phyloP scores from a whole-genome alignment of 2,329 filamentous ascomycete species.

The Trichoderma atroviride region DNA sequence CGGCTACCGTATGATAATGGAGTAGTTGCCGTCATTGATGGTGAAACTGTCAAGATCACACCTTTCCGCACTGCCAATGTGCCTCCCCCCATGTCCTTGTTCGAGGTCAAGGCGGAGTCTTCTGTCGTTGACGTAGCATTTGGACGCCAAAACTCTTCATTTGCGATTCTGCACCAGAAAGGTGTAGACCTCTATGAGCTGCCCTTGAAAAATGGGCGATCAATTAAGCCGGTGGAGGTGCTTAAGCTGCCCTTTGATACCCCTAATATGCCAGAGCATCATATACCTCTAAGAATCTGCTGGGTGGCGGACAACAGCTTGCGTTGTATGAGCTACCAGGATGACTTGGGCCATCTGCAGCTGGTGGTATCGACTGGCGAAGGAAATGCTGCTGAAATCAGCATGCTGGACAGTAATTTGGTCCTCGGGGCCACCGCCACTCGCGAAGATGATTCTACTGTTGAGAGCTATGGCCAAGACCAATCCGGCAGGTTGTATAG shows the following conservation, averaged over 20 bases:
- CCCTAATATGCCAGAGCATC: slow-evolving; percentile 30
- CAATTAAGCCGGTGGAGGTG: slow-evolving; percentile 47
- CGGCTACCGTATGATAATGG: slow-evolving; percentile 75
- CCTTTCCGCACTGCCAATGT: slow-evolving; percentile 82
- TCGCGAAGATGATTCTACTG: slow-evolving; percentile 36
- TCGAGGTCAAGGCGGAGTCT: slow-evolving; percentile 65
- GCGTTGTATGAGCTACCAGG: slow-evolving; percentile 38
- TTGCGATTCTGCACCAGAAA: slow-evolving; percentile 72
- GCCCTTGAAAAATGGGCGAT: slow-evolving; percentile 61
- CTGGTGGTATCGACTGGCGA: slow-evolving; percentile 29
- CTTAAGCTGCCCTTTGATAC: slow-evolving; percentile 45
- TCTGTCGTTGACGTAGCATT: slow-evolving; percentile 76
- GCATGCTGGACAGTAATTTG: slow-evolving; percentile 31
- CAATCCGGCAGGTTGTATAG: slow-evolving; percentile 49
- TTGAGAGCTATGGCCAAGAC: slow-evolving; percentile 51
- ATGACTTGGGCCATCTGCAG: slow-evolving; percentile 34
- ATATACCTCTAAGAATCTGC: slow-evolving; percentile 40
- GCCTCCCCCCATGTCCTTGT: slow-evolving; percentile 89
- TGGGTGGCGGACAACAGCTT: slow-evolving; percentile 36
- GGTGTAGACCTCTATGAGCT: slow-evolving; percentile 72
- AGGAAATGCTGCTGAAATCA: slow-evolving; percentile 28
- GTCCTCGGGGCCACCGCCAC: slow-evolving; percentile 38
- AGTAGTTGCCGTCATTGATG: slow-evolving; percentile 82
- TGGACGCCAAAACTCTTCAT: slow-evolving; percentile 61
- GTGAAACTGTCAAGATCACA: slow-evolving; percentile 76